phyloP scores from a whole-genome alignment of 1,139 yeast genomes.

The Pichia terricola region DNA sequence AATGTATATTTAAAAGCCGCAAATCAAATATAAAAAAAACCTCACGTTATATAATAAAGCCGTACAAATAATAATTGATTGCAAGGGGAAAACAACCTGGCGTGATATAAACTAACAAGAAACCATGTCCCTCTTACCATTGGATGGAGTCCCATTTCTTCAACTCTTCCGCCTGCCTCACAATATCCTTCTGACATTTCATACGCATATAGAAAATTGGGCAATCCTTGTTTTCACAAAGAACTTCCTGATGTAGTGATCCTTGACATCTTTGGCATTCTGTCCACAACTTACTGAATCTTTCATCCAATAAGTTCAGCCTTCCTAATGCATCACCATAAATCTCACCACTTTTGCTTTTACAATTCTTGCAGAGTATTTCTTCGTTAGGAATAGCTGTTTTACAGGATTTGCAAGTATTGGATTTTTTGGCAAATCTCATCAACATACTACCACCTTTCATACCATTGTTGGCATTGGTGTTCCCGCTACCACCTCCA shows the following conservation, averaged over 20 bases:
- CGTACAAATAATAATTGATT: no score
- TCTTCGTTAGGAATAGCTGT: slow-evolving; percentile 53
- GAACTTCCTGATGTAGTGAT: slow-evolving; percentile 86
- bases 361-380: slow-evolving; percentile 70
- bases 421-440: slow-evolving; percentile 86
- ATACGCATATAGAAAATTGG: slow-evolving; percentile 97
- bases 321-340: slow-evolving; percentile 73
- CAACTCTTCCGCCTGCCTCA: slow-evolving; percentile 58
- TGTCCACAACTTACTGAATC: slow-evolving; percentile 89
- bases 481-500: slow-evolving; percentile 32
- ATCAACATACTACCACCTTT: slow-evolving; percentile 55
- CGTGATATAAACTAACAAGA: no score
- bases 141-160: slow-evolving; percentile 59
- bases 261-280: slow-evolving; percentile 98
- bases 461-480: no score
- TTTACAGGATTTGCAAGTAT: slow-evolving; percentile 80
- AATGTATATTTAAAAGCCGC: no score
- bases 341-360: slow-evolving; percentile 60
- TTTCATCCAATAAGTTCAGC: slow-evolving; percentile 71
- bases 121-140: slow-evolving; percentile 31
- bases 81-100: no score
- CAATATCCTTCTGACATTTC: slow-evolving; percentile 83
- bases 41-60: no score
- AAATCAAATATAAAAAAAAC: no score
- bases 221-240: slow-evolving; percentile 93